Percentiles rank a stretch among this genome's conserved stretches.
Evolutionary conservation across 768 basidiomycete species (phyloP).

Genomic region (Auriscalpium microsporum): DNA sequence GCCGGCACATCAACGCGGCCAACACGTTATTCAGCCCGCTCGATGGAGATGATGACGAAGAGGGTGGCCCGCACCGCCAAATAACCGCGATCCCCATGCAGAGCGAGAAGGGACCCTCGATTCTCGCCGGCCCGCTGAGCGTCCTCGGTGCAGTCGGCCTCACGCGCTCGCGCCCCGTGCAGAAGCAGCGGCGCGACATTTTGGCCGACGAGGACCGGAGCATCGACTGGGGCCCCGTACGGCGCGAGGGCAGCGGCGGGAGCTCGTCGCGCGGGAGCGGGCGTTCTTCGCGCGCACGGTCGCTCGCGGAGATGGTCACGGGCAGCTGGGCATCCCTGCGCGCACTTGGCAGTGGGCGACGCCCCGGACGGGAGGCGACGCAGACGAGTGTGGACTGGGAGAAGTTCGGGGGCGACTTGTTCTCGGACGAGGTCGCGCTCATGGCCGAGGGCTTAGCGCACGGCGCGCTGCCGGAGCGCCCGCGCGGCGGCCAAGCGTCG

Average conservation of each 20-base stretch:
- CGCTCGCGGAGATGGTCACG: constrained; percentile 12
- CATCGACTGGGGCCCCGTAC: constrained; percentile 16
- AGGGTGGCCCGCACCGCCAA: constrained; percentile 7
- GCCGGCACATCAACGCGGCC: constrained; percentile 17
- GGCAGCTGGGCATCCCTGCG: constrained; percentile 10
- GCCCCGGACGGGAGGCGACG: constrained; percentile 4
- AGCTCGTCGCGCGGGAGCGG: constrained; percentile 3
- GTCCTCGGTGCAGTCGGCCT: constrained; percentile 29
- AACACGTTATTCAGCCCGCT: constrained; percentile 21
- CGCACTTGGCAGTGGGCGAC: constrained; percentile 2
- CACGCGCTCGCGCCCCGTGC: neutral
- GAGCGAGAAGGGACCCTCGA: constrained; percentile 15
- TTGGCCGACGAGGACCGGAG: constrained; percentile 67
- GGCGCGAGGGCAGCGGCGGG: constrained; percentile 18
- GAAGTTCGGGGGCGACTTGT: constrained; percentile 31
- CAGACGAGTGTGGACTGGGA: constrained; percentile 9
- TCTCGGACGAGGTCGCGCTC: constrained; percentile 35
- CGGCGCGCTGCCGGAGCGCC: constrained; percentile 3
- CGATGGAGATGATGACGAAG: constrained; percentile 25
- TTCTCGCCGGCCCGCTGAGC: constrained; percentile 15
- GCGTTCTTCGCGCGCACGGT: constrained; percentile 1
- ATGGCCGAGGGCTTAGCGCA: constrained; percentile 14
- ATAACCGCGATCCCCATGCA: constrained; percentile 20
- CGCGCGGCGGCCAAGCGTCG: neutral
- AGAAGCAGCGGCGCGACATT: constrained; percentile 51